Conservation (phyloP, 2,329 filamentous ascomycete species). For the Blumeria hordei region DNA sequence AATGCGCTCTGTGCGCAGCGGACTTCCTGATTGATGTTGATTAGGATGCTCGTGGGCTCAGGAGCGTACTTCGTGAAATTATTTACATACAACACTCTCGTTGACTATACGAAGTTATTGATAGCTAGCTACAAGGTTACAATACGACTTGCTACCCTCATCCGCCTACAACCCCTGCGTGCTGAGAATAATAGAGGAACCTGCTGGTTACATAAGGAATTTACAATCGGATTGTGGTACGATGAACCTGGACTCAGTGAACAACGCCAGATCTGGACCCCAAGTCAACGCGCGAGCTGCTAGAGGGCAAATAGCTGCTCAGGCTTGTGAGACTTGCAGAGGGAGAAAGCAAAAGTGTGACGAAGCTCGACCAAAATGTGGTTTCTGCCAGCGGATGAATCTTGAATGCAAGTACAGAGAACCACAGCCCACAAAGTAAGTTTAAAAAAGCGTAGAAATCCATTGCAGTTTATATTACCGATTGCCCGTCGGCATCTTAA, state of each 20-base stretch:
- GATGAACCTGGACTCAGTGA: constrained; percentile 12
- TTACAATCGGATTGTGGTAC: neutral
- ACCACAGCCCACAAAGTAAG: constrained; percentile 37
- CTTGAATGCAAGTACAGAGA: constrained; percentile 30
- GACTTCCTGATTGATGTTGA: no score
- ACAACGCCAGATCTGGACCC: constrained; percentile 7
- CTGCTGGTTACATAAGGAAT: no score
- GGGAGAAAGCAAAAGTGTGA: constrained; percentile 39
- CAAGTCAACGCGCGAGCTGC: constrained; percentile 17
- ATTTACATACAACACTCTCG: no score
- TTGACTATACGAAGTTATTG: no score
- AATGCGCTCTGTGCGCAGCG: no score
- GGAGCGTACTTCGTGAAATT: no score
- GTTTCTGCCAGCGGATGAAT: constrained; percentile 30
- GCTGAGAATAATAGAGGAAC: no score
- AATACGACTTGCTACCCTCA: no score
- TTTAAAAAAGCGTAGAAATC: neutral
- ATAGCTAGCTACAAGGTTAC: no score
- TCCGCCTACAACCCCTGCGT: no score
- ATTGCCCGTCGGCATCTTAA: no score
- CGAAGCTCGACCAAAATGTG: constrained; percentile 34
- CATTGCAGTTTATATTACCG: neutral
- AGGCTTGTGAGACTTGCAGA: constrained; percentile 35
- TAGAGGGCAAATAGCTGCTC: constrained; percentile 24
- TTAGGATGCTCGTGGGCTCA: no score